Evolutionary conservation across 257 asterid species (phyloP).

Genomic region (Lycium ferocissimum): DNA sequence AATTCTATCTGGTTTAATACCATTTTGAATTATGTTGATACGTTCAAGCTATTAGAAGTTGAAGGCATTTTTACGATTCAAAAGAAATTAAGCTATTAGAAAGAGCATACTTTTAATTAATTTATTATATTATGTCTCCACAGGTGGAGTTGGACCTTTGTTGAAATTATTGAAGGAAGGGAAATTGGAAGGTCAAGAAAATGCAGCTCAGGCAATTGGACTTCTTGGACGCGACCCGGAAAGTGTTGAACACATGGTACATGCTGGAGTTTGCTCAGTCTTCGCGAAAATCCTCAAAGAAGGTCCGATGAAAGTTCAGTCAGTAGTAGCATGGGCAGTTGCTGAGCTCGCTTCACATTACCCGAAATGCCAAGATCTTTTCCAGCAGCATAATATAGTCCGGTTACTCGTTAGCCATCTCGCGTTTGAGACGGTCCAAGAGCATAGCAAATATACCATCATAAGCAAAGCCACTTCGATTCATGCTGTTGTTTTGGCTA

Average conservation of each 20-base stretch:
- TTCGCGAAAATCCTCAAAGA: constrained; percentile 72
- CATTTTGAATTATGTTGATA: background rate
- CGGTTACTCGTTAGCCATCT: constrained; percentile 67
- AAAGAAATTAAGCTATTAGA: background rate
- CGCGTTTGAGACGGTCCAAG: constrained; percentile 72
- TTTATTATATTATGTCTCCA: background rate
- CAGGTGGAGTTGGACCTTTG: constrained; percentile 66
- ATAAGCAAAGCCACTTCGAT: constrained; percentile 70
- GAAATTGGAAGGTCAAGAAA: constrained; percentile 66
- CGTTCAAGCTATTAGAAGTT: background rate
- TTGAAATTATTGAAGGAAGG: constrained; percentile 75
- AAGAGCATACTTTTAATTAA: background rate
- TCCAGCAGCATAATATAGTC: constrained; percentile 65
- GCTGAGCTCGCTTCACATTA: constrained; percentile 64
- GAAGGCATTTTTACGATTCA: background rate
- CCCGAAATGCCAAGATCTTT: constrained; percentile 69
- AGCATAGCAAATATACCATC: constrained; percentile 69
- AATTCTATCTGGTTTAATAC: background rate
- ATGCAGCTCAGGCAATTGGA: constrained; percentile 71
- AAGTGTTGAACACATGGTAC: constrained; percentile 69
- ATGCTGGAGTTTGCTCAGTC: constrained; percentile 66
- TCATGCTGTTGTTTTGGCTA: constrained; percentile 72
- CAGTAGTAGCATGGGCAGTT: constrained; percentile 77
- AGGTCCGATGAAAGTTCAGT: constrained; percentile 74
- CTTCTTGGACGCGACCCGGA: constrained; percentile 73